phyloP scores from a whole-genome alignment of 352 stramenopile species.

The Phytophthora fragariaefolia region DNA sequence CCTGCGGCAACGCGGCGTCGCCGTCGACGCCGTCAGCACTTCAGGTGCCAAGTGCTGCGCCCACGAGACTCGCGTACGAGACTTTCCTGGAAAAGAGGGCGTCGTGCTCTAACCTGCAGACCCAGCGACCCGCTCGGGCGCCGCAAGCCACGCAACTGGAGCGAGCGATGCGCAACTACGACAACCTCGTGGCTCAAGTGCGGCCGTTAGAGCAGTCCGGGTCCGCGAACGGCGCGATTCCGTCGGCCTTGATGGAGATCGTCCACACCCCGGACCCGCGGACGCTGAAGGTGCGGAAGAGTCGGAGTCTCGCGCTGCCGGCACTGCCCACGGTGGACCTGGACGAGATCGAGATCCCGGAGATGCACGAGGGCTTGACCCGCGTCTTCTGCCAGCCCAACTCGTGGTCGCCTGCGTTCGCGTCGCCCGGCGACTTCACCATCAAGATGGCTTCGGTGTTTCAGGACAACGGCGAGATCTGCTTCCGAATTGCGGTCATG shows the following conservation, averaged over 20 bases:
- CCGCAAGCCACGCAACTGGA: slow-evolving; percentile 20
- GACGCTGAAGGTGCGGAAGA: slow-evolving; percentile 24
- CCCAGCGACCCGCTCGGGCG: too few relatives aligned
- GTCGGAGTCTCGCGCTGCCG: slow-evolving; percentile 23
- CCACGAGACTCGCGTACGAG: slow-evolving; percentile 39
- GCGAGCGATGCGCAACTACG: slow-evolving; percentile 31
- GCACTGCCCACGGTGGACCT: slow-evolving; percentile 34
- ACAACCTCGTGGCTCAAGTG: slow-evolving; percentile 30
- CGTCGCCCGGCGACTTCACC: slow-evolving; percentile 78
- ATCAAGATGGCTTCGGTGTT: slow-evolving; percentile 65
- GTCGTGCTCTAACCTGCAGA: slow-evolving; percentile 6
- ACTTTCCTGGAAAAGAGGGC: slow-evolving; percentile 40
- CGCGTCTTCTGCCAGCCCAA: slow-evolving; percentile 70
- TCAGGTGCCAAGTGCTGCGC: slow-evolving; percentile 7
- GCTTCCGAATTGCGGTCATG: slow-evolving; percentile 64
- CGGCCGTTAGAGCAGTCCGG: slow-evolving; percentile 20
- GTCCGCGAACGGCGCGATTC: background rate
- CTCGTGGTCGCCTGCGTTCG: slow-evolving; percentile 77
- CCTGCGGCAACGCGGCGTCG: slow-evolving; percentile 23
- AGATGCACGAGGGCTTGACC: slow-evolving; percentile 71
- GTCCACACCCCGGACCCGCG: slow-evolving; percentile 25
- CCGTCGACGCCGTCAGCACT: slow-evolving; percentile 29
- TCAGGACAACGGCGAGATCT: slow-evolving; percentile 47
- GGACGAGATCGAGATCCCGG: slow-evolving; percentile 74
- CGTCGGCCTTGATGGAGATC: slow-evolving; percentile 36